Evolutionary conservation across 352 stramenopile genomes (phyloP).

Genomic region (Globisporangium radiosum): DNA sequence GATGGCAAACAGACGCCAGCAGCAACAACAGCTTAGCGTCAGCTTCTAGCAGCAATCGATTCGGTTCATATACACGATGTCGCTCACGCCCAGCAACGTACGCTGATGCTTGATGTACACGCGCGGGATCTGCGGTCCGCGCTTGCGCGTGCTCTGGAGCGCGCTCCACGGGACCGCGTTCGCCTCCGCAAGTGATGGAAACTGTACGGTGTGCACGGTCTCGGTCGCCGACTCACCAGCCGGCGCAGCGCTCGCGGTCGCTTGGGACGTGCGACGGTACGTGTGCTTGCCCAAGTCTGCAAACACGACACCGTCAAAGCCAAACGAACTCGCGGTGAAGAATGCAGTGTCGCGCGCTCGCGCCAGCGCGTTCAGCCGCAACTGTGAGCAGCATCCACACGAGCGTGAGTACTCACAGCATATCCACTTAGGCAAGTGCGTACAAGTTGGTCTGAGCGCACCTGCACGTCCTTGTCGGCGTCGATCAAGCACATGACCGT

Average conservation of each 20-base stretch:
- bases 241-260: slow-evolving; percentile 5
- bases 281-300: slow-evolving; percentile 62
- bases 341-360: slow-evolving; percentile 51
- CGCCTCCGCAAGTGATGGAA: slow-evolving; percentile 45
- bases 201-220: slow-evolving; percentile 30
- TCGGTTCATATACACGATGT: not conserved
- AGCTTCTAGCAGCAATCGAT: not conserved
- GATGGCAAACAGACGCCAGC: not conserved
- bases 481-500: slow-evolving; percentile 75
- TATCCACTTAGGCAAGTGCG: not conserved
- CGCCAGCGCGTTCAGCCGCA: slow-evolving; percentile 56
- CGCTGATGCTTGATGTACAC: slow-evolving; percentile 78
- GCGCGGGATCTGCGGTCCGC: slow-evolving; percentile 58
- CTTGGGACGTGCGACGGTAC: slow-evolving; percentile 41
- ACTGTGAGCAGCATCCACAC: slow-evolving; percentile 12
- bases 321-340: slow-evolving; percentile 71
- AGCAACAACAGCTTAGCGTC: not conserved
- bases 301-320: slow-evolving; percentile 76
- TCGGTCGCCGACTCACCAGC: slow-evolving; percentile 24
- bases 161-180: slow-evolving; percentile 50
- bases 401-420: not conserved
- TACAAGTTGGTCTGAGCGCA: slow-evolving; percentile 3
- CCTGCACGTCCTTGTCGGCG: slow-evolving; percentile 34
- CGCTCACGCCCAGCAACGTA: slow-evolving; percentile 18
- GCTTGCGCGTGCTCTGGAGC: slow-evolving; percentile 60